phyloP scores from a whole-genome alignment of 177 flowering plant genomes.

The Vitis hybrid region DNA sequence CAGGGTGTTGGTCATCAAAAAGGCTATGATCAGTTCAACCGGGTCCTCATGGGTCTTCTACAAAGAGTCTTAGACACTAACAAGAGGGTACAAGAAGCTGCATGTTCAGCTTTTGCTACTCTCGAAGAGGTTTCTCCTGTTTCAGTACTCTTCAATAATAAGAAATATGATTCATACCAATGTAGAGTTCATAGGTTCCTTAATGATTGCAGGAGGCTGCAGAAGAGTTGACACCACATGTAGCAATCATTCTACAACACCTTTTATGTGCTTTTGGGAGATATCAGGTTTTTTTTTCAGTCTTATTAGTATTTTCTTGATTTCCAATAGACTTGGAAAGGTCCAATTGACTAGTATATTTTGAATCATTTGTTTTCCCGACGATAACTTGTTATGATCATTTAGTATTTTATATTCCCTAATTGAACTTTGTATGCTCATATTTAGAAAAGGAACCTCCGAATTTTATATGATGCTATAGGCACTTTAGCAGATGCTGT shows the following conservation, averaged over 20 bases:
- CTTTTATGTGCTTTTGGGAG: constrained; percentile 93
- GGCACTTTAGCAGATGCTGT: constrained; percentile 99
- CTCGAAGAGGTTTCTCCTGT: constrained; percentile 82
- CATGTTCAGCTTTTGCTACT: constrained; percentile 99
- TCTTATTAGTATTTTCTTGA: not conserved
- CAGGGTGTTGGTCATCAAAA: constrained; percentile 72
- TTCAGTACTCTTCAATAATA: constrained; percentile 7
- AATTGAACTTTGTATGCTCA: not conserved
- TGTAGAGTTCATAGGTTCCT: constrained; percentile 5
- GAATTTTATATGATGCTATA: too few species aligned
- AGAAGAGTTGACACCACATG: constrained; percentile 77
- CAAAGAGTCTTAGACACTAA: constrained; percentile 80
- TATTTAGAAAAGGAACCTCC: constrained; percentile 76
- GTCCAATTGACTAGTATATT: too few species aligned
- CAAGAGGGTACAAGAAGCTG: constrained; percentile 99
- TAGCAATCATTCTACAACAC: constrained; percentile 86
- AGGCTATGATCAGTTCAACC: constrained; percentile 87
- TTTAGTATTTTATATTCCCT: not conserved
- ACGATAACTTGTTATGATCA: not conserved
- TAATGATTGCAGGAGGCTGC: constrained; percentile 78
- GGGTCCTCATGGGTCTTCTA: constrained; percentile 81
- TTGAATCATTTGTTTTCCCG: too few species aligned
- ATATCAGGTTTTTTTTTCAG: constrained; percentile 68
- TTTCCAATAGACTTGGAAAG: not conserved
- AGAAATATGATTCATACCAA: not conserved